Evolutionary conservation across 495 filamentous ascomycete species (phyloP).

Genomic region (Aspergillus kassunensis): DNA sequence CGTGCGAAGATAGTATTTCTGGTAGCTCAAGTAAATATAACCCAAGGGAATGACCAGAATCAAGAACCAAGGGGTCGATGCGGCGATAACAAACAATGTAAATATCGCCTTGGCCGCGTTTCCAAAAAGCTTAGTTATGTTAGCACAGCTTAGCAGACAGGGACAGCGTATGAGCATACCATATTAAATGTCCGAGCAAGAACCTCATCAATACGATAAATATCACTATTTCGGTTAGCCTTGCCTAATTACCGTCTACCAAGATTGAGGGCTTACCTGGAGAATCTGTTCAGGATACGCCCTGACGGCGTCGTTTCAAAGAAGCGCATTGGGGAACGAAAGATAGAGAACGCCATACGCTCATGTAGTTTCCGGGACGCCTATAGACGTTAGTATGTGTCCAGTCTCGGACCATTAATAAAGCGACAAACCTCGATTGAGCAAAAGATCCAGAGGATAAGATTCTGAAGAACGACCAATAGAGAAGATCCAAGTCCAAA

Average conservation of each 20-base stretch:
- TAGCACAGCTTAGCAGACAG: conserved; percentile 12
- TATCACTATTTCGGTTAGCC: conserved; percentile 56
- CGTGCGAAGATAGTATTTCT: conserved; percentile 94
- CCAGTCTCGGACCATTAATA: conserved; percentile 16
- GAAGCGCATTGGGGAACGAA: conserved; percentile 97
- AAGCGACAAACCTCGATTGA: conserved; percentile 84
- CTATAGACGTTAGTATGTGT: conserved; percentile 15
- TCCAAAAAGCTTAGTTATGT: conserved; percentile 65
- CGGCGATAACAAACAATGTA: conserved; percentile 80
- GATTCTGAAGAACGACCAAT: conserved; percentile 84
- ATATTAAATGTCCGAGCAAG: conserved; percentile 89
- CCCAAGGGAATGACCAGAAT: conserved; percentile 75
- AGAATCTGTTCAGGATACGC: conserved; percentile 94
- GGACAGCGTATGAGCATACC: conserved; percentile 34
- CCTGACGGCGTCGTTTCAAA: conserved; percentile 99
- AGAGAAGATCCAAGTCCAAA: conserved; percentile 86
- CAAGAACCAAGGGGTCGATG: conserved; percentile 76
- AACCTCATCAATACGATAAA: conserved; percentile 94
- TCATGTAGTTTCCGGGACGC: conserved; percentile 96
- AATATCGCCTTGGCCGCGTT: conserved; percentile 82
- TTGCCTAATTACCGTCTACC: not conserved
- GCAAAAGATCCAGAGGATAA: conserved; percentile 98
- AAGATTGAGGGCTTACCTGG: conserved; percentile 55
- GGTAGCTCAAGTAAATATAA: conserved; percentile 84
- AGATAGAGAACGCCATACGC: conserved; percentile 96